phyloP scores from a whole-genome alignment of 1,139 yeast species.

The Nakaseomyces bracarensis region DNA sequence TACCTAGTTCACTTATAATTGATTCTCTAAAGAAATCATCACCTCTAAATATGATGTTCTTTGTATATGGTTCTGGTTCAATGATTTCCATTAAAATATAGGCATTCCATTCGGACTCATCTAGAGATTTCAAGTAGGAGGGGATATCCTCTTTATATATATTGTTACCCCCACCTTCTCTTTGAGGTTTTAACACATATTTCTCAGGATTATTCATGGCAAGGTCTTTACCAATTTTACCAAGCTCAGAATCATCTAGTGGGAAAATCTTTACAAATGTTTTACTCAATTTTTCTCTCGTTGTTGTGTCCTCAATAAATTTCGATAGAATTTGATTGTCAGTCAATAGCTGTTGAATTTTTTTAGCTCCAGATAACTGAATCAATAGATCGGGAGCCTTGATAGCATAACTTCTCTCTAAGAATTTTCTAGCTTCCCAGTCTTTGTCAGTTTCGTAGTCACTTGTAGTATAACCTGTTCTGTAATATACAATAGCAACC shows the following conservation, averaged over 20 bases:
- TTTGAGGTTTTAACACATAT: slow-evolving; percentile 87
- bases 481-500: slow-evolving; percentile 78
- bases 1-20: slow-evolving; percentile 81
- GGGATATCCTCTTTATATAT: slow-evolving; percentile 83
- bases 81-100: slow-evolving; percentile 92
- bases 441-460: slow-evolving; percentile 55
- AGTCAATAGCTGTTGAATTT: slow-evolving; percentile 82
- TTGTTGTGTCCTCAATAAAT: slow-evolving; percentile 35
- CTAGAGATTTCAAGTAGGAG: slow-evolving; percentile 48
- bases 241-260: slow-evolving; percentile 61
- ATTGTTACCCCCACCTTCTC: slow-evolving; percentile 96
- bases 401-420: slow-evolving; percentile 73
- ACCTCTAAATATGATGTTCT: slow-evolving; percentile 64
- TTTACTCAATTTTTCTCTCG: slow-evolving; percentile 35
- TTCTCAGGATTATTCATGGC: slow-evolving; percentile 61
- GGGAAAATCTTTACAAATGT: slow-evolving; percentile 88
- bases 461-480: slow-evolving; percentile 80
- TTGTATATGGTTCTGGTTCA: slow-evolving; percentile 52
- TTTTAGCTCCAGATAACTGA: slow-evolving; percentile 87
- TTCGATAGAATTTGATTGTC: slow-evolving; percentile 40
- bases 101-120: slow-evolving; percentile 77
- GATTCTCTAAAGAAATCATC: slow-evolving; percentile 55
- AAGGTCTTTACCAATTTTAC: slow-evolving; percentile 53
- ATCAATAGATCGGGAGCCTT: slow-evolving; percentile 87
- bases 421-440: slow-evolving; percentile 67